A percentile compares a stretch with the other conserved stretches of the same genome.
These are phyloP conservation scores for Pythium brachiatum DNA, from an alignment of 352 stramenopile genomes.

Conservation along the genomic window DNA sequence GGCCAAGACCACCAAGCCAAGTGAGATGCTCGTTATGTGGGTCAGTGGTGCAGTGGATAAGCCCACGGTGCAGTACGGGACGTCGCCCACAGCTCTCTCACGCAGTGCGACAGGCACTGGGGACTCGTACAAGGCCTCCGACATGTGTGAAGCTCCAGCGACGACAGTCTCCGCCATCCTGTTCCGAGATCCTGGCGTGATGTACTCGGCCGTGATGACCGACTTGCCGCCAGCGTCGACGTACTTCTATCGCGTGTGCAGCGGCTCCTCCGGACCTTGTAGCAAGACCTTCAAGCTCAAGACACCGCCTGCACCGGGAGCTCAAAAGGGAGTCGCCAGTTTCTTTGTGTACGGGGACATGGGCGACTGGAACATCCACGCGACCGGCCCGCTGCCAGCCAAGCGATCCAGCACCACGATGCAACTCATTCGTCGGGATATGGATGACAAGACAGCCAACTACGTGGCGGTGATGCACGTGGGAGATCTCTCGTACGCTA, in stretches of 20 bases:
- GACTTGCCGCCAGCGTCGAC: neutral
- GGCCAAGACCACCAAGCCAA: conserved; percentile 9
- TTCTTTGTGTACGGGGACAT: conserved; percentile 80
- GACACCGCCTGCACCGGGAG: conserved; percentile 23
- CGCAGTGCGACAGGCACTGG: neutral
- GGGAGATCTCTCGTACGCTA: conserved; percentile 70
- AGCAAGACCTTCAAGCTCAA: conserved; percentile 22
- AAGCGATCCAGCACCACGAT: conserved; percentile 31
- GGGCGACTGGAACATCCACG: conserved; percentile 38
- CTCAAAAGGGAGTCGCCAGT: conserved; percentile 22
- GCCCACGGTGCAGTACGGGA: conserved; percentile 15
- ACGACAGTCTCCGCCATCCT: conserved; percentile 2
- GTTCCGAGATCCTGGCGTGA: conserved; percentile 8
- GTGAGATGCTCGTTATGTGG: conserved; percentile 31
- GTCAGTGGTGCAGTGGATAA: conserved; percentile 9
- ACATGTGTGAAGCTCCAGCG: conserved; percentile 4
- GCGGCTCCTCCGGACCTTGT: neutral
- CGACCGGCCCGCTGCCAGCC: conserved; percentile 2
- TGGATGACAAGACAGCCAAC: conserved; percentile 26
- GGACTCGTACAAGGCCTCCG: conserved; percentile 11
- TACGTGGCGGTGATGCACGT: conserved; percentile 63
- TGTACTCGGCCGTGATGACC: conserved; percentile 2
- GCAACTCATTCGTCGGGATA: conserved; percentile 28
- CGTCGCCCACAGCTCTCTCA: neutral
- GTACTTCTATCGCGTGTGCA: conserved; percentile 11